Base-by-base conservation (phyloP, 1,139 yeast genomes). In the Blastobotrys arbuscula region DNA sequence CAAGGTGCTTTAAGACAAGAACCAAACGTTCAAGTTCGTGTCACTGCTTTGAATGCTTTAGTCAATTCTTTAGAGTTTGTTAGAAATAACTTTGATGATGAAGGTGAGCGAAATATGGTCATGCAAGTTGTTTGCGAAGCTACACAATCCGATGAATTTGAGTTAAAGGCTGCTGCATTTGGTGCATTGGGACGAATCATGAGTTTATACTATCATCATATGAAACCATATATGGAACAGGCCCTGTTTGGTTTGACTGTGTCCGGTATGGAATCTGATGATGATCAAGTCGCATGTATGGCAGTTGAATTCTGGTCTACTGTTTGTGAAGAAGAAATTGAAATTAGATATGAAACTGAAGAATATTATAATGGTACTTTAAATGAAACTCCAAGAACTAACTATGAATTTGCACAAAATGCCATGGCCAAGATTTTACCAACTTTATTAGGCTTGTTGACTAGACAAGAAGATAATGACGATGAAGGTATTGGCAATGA, bases 101-200 rank as follows among this genome's bases (percentile, higher is more conserved):
- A 92, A 64, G 95, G 95, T 53, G 98, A 92, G 73, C 80, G 98
- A 64, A 89, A 92, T 67, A 90, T 85, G 68, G 85, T 92, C 64
- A 92, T 92, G 98, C 97, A 89, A 72, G 97, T 92, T 45, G 97
- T 92, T 12, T 92, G 98, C 70, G 98, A 92, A 69, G 96, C 97
- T 19, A 90, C 98, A 18, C 97, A 92, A 68, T 86, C 95, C 26
- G 78, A 79, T 46, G 86, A 85, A 61, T 71, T 76, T 43, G 94
- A 85, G 59, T 74, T 92, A 54, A 96, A 90, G 69, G 92, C 95
- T 12, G 85, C 95, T 44, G 96, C 97, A 0, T 92, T 88, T 69
- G 98, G 97, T 50, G 95, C 97, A 63, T 77, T 92, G 53, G 95
- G 97, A 40, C 81, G 86, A 61, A 89, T 92, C 57, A 89, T 92